phyloP scores from a whole-genome alignment of 352 stramenopile species.

The Globisporangium perplexum region DNA sequence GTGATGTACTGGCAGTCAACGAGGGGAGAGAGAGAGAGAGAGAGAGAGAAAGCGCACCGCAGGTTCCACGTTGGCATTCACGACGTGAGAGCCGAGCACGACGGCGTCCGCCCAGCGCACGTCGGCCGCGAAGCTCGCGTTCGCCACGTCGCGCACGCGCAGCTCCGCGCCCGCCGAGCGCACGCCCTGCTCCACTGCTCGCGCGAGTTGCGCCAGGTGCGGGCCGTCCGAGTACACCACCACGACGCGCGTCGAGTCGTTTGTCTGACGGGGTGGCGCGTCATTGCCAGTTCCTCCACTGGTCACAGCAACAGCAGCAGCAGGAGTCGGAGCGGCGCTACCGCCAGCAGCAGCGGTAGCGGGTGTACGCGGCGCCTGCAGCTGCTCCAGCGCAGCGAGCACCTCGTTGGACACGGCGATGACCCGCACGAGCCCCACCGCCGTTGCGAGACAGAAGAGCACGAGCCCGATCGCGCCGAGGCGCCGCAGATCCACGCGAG shows the following conservation, averaged over 20 bases:
- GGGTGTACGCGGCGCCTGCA: neutral
- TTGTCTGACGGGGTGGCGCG: neutral
- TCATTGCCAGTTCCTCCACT: too few relatives aligned
- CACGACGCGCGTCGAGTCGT: slow-evolving; percentile 37
- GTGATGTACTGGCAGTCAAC: neutral
- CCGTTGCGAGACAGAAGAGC: slow-evolving; percentile 16
- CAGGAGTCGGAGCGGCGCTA: too few relatives aligned
- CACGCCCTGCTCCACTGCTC: slow-evolving; percentile 49
- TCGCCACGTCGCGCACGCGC: slow-evolving; percentile 49
- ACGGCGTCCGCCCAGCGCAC: slow-evolving; percentile 82
- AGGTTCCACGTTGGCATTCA: slow-evolving; percentile 87
- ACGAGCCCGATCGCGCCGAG: slow-evolving; percentile 14
- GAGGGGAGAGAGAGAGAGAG: too few relatives aligned
- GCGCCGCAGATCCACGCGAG: slow-evolving; percentile 13
- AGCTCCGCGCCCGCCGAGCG: slow-evolving; percentile 22
- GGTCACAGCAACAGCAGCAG: too few relatives aligned
- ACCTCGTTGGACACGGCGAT: slow-evolving; percentile 22
- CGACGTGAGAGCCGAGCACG: slow-evolving; percentile 78
- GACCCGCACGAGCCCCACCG: slow-evolving; percentile 12
- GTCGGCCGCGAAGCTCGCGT: slow-evolving; percentile 71
- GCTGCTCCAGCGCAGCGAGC: slow-evolving; percentile 28
- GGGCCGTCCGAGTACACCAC: slow-evolving; percentile 69
- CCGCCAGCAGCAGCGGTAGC: neutral
- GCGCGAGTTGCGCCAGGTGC: slow-evolving; percentile 66
- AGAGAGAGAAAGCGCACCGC: slow-evolving; percentile 29